Evolutionary conservation across 148 eudicot genomes (phyloP), one percentile per base, ranked within the genome.

Genomic region (Heliosperma pusillum): DNA sequence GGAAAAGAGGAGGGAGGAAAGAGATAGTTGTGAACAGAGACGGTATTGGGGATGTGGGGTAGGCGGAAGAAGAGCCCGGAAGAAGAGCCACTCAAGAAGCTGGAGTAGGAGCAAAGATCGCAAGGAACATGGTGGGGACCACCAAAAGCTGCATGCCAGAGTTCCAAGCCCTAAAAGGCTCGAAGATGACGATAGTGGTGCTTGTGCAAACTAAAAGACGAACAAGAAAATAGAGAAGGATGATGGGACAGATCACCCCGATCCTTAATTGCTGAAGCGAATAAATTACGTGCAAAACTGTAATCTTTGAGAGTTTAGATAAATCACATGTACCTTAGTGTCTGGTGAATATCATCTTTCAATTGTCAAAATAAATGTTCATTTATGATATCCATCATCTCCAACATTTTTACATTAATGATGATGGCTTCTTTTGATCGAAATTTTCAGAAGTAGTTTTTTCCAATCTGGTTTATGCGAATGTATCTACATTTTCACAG

Each of bases 191-290:
- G 87, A 88, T 55, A 72, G 21, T 60, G 82, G 72, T 24, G 70
- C 77, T 58, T 79, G 86, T 11, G 88, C 83, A 30, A 88, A 88
- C 74, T 80, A 86, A 0, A 87, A 80, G 87, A 89, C 86, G 82
- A 85, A 86, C 78, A 87, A 74, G 81, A 77, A 79, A 67, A 84
- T 86, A 74, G 91, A 85, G 82, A 93, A 88, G 89, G 96, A 86
- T 70, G 97, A 94, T 52, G 97, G 96, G 42, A 88, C 97, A 0
- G 98, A 94, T 81, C 97, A 95, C 78, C 96, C 96, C 3, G 92
- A 95, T 86, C 93, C 97, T 3, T 96, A 90, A 92, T 95, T 83
- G 98, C 97, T 9, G 98, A 83, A 75, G 89, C 88, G 17, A 95
- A 92, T 72, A 88, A 74, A 78, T 71, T 92, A 29, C 84, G 97